phyloP scores from a whole-genome alignment of 495 filamentous ascomycete species.

The Talaromyces adpressus region DNA sequence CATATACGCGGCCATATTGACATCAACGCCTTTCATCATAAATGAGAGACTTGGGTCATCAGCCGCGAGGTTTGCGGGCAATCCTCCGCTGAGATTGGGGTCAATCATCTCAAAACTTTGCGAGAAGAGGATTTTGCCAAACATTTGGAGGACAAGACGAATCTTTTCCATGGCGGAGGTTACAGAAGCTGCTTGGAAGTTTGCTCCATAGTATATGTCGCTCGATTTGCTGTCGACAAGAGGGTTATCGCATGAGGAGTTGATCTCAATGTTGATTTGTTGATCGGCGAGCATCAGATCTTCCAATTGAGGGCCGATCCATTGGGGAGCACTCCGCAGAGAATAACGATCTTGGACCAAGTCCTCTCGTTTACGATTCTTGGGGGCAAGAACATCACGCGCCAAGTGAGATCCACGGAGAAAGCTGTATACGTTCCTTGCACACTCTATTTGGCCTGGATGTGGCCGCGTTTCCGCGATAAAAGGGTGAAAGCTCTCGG shows the following conservation, averaged over 20 bases:
- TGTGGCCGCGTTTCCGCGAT: constrained; percentile 49
- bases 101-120: constrained; percentile 54
- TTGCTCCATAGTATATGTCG: constrained; percentile 38
- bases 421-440: constrained; percentile 42
- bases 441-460: constrained; percentile 46
- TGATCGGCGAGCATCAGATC: constrained; percentile 47
- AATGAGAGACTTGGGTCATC: constrained; percentile 47
- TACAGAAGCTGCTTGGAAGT: constrained; percentile 51
- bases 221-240: constrained; percentile 34
- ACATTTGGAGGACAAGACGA: constrained; percentile 41
- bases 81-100: constrained; percentile 41
- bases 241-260: constrained; percentile 59
- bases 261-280: constrained; percentile 51
- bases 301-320: constrained; percentile 56
- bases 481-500: constrained; percentile 45
- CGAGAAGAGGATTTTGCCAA: constrained; percentile 52
- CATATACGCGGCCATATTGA: constrained; percentile 53
- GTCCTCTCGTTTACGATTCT: constrained; percentile 7
- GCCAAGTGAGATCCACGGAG: constrained; percentile 26
- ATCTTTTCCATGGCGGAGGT: constrained; percentile 59
- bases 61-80: constrained; percentile 48
- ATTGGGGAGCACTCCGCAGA: constrained; percentile 52
- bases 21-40: constrained; percentile 51
- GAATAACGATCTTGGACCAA: constrained; percentile 57
- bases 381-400: constrained; percentile 8